These are phyloP conservation scores for Chenopodium formosanum DNA, from an alignment of 148 eudicot species.

Conservation along the genomic window DNA sequence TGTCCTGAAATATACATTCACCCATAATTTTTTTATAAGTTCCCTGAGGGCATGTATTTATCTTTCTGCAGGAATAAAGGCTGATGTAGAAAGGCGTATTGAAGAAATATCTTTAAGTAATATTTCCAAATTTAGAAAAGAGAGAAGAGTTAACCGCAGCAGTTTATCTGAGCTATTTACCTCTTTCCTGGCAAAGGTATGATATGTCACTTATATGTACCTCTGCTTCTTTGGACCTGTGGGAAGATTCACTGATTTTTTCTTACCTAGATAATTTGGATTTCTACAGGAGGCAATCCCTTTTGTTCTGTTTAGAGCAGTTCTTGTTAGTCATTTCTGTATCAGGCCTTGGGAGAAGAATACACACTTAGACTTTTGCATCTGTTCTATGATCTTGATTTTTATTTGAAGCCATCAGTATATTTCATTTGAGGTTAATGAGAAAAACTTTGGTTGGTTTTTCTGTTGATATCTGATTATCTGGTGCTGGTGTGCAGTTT, in stretches of 20 bases:
- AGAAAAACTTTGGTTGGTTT: not conserved
- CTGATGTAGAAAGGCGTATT: constrained; percentile 59
- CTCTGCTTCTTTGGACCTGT: not conserved
- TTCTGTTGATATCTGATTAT: not conserved
- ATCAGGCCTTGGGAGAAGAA: not conserved
- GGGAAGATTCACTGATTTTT: not conserved
- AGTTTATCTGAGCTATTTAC: constrained; percentile 71
- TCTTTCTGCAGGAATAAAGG: constrained; percentile 67
- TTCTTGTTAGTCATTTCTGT: not conserved
- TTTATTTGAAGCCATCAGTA: not conserved
- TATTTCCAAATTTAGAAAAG: constrained; percentile 47
- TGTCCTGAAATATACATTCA: not conserved
- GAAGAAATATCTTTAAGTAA: constrained; percentile 59
- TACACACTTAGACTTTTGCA: no score
- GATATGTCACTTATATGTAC: not conserved
- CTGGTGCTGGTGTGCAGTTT: constrained; percentile 45
- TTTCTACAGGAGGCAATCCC: not conserved
- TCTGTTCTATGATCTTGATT: not conserved
- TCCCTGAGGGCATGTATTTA: constrained; percentile 9
- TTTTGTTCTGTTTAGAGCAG: not conserved
- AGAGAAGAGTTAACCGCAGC: constrained; percentile 49
- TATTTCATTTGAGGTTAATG: not conserved
- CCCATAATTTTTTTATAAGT: not conserved
- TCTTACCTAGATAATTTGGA: not conserved
- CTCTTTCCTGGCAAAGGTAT: constrained; percentile 76